Evolutionary conservation across 2,329 filamentous ascomycete species (phyloP).

Genomic region (Botryotinia narcissicola): DNA sequence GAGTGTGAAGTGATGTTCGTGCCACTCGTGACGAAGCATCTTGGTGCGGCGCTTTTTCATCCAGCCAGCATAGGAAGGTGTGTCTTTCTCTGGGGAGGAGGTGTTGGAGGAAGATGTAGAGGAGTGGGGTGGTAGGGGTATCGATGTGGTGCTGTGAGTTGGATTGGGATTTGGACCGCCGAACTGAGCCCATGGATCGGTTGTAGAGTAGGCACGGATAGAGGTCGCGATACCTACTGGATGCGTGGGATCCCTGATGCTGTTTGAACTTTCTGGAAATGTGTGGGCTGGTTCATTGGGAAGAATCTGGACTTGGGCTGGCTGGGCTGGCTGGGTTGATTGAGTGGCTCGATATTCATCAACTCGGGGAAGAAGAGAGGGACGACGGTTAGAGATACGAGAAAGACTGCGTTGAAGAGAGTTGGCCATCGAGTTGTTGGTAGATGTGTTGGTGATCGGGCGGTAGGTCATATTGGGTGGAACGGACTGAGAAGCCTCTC

Average conservation of each 20-base stretch:
- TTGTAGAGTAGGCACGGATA: conserved; percentile 16
- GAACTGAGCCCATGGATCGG: conserved; percentile 18
- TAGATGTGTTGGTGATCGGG: conserved; percentile 30
- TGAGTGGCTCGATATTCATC: conserved; percentile 56
- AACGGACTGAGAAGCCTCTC: conserved; percentile 84
- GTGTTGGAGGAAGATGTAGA: conserved; percentile 26
- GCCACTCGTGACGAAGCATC: conserved; percentile 90
- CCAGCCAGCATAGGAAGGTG: conserved; percentile 73
- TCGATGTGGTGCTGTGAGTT: conserved; percentile 33
- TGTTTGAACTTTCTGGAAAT: neutral
- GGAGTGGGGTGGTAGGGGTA: conserved; percentile 24
- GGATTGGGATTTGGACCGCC: conserved; percentile 21
- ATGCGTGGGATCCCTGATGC: neutral
- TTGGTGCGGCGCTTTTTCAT: conserved; percentile 94
- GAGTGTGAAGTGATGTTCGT: conserved; percentile 86
- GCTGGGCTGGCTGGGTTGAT: neutral
- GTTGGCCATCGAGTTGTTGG: conserved; percentile 17
- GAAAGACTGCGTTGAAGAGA: conserved; percentile 33
- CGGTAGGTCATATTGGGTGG: conserved; percentile 90
- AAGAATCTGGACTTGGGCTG: neutral
- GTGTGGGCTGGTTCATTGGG: conserved; percentile 2
- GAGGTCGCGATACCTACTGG: neutral
- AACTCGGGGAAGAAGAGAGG: conserved; percentile 69
- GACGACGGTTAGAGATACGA: conserved; percentile 58
- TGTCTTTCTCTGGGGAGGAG: conserved; percentile 41